Percentiles rank a stretch among this genome's conserved stretches.
Conservation (phyloP, 192 early-diverging fungal species). For the Backusella tuberculispora region DNA sequence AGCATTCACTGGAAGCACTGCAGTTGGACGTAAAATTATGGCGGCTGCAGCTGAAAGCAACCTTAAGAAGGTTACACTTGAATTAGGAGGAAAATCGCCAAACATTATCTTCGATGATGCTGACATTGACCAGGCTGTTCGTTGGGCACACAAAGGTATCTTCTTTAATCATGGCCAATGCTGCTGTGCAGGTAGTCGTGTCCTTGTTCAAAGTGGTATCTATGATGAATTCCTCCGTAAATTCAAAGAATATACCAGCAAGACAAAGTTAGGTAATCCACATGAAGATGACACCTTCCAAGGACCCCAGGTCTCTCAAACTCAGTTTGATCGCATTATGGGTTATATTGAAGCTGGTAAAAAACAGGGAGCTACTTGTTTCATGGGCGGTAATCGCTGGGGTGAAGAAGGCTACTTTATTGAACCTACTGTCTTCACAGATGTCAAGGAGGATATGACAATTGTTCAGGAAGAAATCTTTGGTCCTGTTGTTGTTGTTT, state of each 20-base stretch:
- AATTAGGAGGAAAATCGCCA: conserved; percentile 90
- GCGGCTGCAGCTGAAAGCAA: conserved; percentile 59
- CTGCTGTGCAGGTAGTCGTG: conserved; percentile 78
- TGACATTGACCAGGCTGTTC: conserved; percentile 70
- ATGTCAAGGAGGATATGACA: conserved; percentile 55
- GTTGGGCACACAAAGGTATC: conserved; percentile 62
- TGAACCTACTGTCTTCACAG: conserved; percentile 76
- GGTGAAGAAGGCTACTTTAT: conserved; percentile 80
- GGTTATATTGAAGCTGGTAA: conserved; percentile 64
- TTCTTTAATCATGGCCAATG: conserved; percentile 87
- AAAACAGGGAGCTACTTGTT: conserved; percentile 57
- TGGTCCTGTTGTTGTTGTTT: conserved; percentile 79
- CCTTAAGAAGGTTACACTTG: conserved; percentile 77
- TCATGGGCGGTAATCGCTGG: conserved; percentile 58
- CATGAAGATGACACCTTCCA: conserved; percentile 58
- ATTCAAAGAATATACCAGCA: conserved; percentile 51
- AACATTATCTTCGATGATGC: conserved; percentile 78
- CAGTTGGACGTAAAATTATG: conserved; percentile 67
- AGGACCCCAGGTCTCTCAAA: conserved; percentile 74
- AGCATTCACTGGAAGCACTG: conserved; percentile 80
- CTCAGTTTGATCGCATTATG: conserved; percentile 64
- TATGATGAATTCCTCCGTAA: conserved; percentile 70
- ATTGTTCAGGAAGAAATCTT: conserved; percentile 82
- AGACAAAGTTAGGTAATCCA: conserved; percentile 76
- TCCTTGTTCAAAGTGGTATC: conserved; percentile 75